Evolutionary conservation across 2,329 filamentous ascomycete genomes (phyloP), one percentile per base, ranked within the genome.

Genomic region (Penicillium psychrosexuale): DNA sequence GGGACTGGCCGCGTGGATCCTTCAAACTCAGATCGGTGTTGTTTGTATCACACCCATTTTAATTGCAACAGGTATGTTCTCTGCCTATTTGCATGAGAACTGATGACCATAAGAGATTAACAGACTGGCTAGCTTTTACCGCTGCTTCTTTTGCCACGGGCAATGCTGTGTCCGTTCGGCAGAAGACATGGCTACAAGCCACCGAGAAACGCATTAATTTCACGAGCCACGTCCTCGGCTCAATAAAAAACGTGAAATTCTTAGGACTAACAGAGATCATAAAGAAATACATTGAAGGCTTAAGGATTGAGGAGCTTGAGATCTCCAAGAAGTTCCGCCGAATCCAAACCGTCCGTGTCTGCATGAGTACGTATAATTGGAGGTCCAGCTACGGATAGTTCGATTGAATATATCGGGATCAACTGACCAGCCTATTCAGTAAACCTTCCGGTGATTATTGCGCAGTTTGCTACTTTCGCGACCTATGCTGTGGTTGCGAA

Each of bases 191-290:
- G 77, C 70, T 77, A 38, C 64, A 69, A 19, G 72, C 74, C 13
- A 75, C 75, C 3, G 68, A 79, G 59, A 69, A 70, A 31, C 71
- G 77, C 3, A 71, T 80, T 22, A 72, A 69, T 19, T 67, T 72
- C 34, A 79, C 76, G 0, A 65, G 72, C 11, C 66, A 67, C 19
- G 68, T 75, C 5, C 59, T 79, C 0, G 70, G 70, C 0, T 72
- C 69, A 24, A 76, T 79, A 62, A 76, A 74, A 47, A 70, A 67
- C 27, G 63, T 78, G 47, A 78, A 77, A 49, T 67, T 77, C 11
- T 69, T 74, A 0, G 77, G 75, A 0, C 37, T 63, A 8, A 47
- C 55, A 24, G 51, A 59, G n/a, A 34, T 45, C 0, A 60, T 61
- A 19, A 37, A 37, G 61, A 75, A 5, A 64, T 59, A 28, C 56